Evolutionary conservation across 1,284 basidiomycete genomes (phyloP), one percentile per base, ranked within the genome.

Genomic region (Apiotrichum montevideense): DNA sequence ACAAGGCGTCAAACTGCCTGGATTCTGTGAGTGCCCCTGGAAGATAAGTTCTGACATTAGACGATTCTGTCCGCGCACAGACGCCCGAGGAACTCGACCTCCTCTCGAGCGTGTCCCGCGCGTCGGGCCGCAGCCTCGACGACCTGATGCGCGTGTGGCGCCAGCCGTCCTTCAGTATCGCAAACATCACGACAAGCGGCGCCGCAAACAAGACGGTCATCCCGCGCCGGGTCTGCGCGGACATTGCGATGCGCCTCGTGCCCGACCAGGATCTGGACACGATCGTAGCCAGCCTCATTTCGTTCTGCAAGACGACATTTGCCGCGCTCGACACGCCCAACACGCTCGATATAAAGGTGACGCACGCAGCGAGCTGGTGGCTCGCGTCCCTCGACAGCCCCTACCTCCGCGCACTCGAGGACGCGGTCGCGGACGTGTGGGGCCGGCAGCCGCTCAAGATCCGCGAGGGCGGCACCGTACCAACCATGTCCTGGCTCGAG

Each of bases 281-380:
- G 4, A 86, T 96, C 60, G 83, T 85, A 2, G 75, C 77, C 8
- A 78, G 83, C 3, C 77, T 98, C 33, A 80, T 82, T 41, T 69
- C 79, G 2, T 83, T 87, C 69, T 78, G 97, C 4, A 65, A 79
- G 15, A 64, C 69, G 0, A 82, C 83, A 1, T 98, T 96, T 71
- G 69, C 77, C 15, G 70, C 64, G 4, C 78, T 93, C 8, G 70
- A 79, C 32, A 88, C 87, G 0, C 83, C 85, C 1, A 95, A 95
- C 71, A 74, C 74, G 40, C 77, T 93, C n/a, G 78, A 85, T 58
- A 88, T 94, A 50, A 80, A 79, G 34, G 84, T 97, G 50, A 85
- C 88, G 47, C 88, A 92, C 62, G 86, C 84, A 1, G 93, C 92
- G 0, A 87, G 93, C 67, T 98, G 94, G 93, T 98, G 95, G 95